Base-by-base conservation (phyloP, 1,284 basidiomycete genomes). In the Trametes polyzona region DNA sequence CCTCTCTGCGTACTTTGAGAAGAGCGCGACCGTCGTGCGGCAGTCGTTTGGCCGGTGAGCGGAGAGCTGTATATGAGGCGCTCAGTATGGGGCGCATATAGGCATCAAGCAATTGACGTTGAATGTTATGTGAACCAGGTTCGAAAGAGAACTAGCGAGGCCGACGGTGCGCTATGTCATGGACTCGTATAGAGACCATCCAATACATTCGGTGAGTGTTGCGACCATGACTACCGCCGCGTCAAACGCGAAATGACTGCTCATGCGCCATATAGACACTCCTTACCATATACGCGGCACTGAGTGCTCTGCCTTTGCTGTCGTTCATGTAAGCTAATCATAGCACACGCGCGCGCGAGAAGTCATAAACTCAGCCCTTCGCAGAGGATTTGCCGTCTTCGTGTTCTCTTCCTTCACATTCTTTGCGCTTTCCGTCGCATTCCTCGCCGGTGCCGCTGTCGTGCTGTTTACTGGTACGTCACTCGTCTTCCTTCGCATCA, bases 1-100 rank as follows among this genome's bases (percentile, higher is more conserved):
- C 24, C 53, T 63, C 21, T 57, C 50, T 9, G 61, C 55, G 17
- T 63, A 60, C 47, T 63, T 63, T 39, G 61, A 63, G 43, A 60
- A 58, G 47, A 63, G 58, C 46, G 61, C 61, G 17, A 53, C 52
- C 0, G 61, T 47, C 5, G 61, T 63, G n/a, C 52, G 61, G n/a
- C 36, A 40, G 14, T 47, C 56, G 2, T 60, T 63, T 42, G 56
- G 41, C 30, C 55, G 61, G 61, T 60, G 29, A 37, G 58, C 46
- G 11, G 19, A 10, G 27, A 17, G 10, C 17, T 10, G 35, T 24
- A n/a, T 17, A 14, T 26, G 21, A 27, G 19, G 16, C 14, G 26
- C 2, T 24, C 26, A 14, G 10, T 26, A 29, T 42, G 23, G 5
- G 7, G 21, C 23, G 33, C 33, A 21, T 29, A 44, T 30, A 23